Evolutionary conservation across 345 rosid genomes (phyloP), one percentile per base, ranked within the genome.

Genomic region (Linum tenue): DNA sequence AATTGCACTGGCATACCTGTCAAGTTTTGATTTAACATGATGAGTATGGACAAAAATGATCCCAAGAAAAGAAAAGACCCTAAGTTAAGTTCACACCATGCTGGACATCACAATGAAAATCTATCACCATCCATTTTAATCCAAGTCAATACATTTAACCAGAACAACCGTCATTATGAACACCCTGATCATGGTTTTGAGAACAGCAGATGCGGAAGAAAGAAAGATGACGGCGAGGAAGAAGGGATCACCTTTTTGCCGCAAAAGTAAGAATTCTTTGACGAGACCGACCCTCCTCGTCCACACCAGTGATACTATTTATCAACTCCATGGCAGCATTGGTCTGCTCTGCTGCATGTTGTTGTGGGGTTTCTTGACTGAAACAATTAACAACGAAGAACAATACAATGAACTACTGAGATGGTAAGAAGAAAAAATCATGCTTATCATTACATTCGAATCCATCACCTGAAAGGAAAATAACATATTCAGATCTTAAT

Each of bases 241-340:
- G 17, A 67, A 31, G 43, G 65, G 22, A n/a, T 31, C 80, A 94
- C 97, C 95, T 94, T 76, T 84, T 89, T 69, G 99, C 99, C 67
- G 99, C 99, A 79, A 85, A 94, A 9, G 91, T 81, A 67, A 94
- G 96, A 84, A 94, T 86, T 55, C 95, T 85, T 70, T 94, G 99
- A 62, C 99, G 97, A 60, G 99, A 94, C 61, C 95, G 82, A 50
- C 97, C 97, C 73, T 94, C 99, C 76, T 94, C 99, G 65, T 94
- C 99, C 70, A 76, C 73, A 71, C 90, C 90, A 38, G 84, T 83
- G 42, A 90, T 88, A 68, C 90, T 85, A 70, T 81, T 84, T 56
- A 94, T 94, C 87, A 90, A 77, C 73, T 90, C 91, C 89, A 94
- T 88, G 0, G 96, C 86, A 57, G 92, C 83, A 83, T 72, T 85